Percentiles rank a stretch among this genome's conserved stretches.
Conservation (phyloP, 176 grass and related monocot species). For the Raddia guianensis region DNA sequence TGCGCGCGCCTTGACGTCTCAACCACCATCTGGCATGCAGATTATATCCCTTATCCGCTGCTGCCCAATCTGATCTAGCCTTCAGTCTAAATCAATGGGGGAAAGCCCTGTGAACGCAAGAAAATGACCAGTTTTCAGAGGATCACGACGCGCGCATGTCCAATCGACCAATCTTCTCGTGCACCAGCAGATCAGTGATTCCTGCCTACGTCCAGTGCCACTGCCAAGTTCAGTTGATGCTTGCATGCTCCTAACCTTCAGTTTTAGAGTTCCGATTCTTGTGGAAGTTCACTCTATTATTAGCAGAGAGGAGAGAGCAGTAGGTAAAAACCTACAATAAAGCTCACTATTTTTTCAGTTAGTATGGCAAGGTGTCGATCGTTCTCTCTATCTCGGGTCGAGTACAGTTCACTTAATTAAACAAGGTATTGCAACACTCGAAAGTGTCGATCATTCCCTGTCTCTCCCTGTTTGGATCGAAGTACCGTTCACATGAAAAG, state of each 20-base stretch:
- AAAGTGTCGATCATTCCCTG: neutral
- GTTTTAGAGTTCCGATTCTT: neutral
- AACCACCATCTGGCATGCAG: neutral
- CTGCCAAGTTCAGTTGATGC: neutral
- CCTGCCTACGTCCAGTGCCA: neutral
- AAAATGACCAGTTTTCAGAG: neutral
- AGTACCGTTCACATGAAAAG: neutral
- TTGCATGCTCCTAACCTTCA: neutral
- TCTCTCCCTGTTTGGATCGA: neutral
- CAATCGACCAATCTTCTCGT: neutral
- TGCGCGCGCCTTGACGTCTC: constrained; percentile 1
- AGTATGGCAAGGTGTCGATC: neutral
- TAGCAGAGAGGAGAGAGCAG: too few species aligned
- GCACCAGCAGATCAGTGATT: neutral
- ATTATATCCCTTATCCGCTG: neutral
- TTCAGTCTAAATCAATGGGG: neutral
- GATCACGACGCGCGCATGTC: neutral
- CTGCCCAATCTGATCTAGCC: neutral
- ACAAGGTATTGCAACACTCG: neutral
- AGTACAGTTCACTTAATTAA: neutral
- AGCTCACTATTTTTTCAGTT: neutral
- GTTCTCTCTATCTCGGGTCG: neutral
- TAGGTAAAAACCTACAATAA: neutral
- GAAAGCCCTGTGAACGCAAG: neutral
- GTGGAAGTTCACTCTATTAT: too few species aligned